phyloP scores from a whole-genome alignment of 2,329 filamentous ascomycete genomes.

The Talaromyces funiculosus region DNA sequence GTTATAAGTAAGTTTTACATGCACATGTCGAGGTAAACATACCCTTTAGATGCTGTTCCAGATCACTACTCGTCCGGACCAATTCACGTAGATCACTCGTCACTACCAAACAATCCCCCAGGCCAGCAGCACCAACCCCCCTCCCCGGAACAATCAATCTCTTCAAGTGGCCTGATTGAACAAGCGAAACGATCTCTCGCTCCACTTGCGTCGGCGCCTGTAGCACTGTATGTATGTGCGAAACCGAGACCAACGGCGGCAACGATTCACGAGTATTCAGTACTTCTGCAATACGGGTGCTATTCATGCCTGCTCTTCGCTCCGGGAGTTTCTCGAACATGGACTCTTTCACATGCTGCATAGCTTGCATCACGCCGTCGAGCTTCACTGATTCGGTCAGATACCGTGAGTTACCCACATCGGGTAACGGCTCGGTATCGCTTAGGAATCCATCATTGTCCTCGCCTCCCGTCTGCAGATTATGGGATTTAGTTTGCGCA shows the following conservation, averaged over 20 bases:
- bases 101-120: slow-evolving; percentile 55
- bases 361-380: slow-evolving; percentile 48
- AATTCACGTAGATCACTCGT: slow-evolving; percentile 48
- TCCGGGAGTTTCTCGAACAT: slow-evolving; percentile 54
- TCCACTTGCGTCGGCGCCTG: slow-evolving; percentile 54
- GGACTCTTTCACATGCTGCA: slow-evolving; percentile 33
- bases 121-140: slow-evolving; percentile 50
- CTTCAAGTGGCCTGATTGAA: slow-evolving; percentile 47
- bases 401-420: slow-evolving; percentile 47
- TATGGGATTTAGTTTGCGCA: neutral
- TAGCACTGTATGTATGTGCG: slow-evolving; percentile 56
- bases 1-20: neutral
- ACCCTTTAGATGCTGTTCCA: slow-evolving; percentile 35
- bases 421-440: slow-evolving; percentile 42
- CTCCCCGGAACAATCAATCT: slow-evolving; percentile 53
- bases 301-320: slow-evolving; percentile 55
- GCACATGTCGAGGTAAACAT: neutral
- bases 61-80: slow-evolving; percentile 29
- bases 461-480: slow-evolving; percentile 11
- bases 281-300: slow-evolving; percentile 54
- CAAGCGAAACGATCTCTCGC: slow-evolving; percentile 52
- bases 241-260: slow-evolving; percentile 54
- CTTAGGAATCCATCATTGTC: slow-evolving; percentile 21
- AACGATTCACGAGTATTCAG: slow-evolving; percentile 51
- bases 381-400: slow-evolving; percentile 37